Conservation (phyloP, 495 filamentous ascomycete species). For the Lepidopterella palustris region DNA sequence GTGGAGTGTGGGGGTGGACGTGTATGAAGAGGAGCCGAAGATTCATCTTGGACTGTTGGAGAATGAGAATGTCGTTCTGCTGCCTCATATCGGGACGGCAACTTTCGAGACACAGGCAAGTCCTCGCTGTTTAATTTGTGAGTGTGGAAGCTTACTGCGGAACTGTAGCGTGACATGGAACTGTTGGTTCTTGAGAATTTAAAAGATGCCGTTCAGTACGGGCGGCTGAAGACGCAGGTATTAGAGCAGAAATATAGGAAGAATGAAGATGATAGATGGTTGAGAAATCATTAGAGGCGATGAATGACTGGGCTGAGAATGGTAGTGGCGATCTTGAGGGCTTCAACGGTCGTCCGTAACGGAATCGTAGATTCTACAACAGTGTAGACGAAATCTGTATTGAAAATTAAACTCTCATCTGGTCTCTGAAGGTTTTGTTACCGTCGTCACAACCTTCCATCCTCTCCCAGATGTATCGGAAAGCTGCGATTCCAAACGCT, state of each 20-base stretch:
- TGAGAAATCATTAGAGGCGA: too few species aligned
- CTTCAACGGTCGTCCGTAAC: not conserved
- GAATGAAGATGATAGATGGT: not conserved
- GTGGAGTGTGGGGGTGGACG: conserved; percentile 35
- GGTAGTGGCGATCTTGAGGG: not conserved
- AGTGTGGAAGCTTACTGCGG: not conserved
- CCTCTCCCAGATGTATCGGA: too few species aligned
- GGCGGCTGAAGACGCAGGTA: conserved; percentile 31
- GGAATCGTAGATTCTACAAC: too few species aligned
- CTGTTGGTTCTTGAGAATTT: conserved; percentile 36
- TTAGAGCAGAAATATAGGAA: conserved; percentile 32
- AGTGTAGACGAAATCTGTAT: too few species aligned
- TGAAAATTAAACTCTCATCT: too few species aligned
- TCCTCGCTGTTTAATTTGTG: not conserved
- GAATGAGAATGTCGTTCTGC: conserved; percentile 31
- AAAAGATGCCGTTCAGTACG: conserved; percentile 26
- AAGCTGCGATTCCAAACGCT: too few species aligned
- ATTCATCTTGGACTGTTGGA: conserved; percentile 31
- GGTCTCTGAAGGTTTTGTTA: too few species aligned
- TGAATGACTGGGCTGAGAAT: not conserved
- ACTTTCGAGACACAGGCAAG: conserved; percentile 37
- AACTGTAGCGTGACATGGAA: conserved; percentile 33
- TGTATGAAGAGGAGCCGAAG: conserved; percentile 39
- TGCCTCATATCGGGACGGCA: conserved; percentile 37
- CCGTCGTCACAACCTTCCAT: too few species aligned